Base-by-base conservation (phyloP, 2,329 filamentous ascomycete species). In the Madurella mycetomatis region DNA sequence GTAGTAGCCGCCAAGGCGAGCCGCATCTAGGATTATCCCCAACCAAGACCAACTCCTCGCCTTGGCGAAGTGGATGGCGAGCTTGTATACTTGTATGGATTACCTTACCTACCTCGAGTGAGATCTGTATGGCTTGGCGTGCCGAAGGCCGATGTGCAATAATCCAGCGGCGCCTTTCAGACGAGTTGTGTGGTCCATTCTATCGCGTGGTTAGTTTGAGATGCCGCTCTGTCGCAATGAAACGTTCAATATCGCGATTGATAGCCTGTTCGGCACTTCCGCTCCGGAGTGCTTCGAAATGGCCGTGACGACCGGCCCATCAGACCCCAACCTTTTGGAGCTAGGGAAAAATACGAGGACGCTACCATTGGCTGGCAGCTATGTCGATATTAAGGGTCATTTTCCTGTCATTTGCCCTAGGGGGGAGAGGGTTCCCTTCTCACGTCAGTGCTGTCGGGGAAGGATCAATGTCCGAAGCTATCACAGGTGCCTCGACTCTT, bases 191-290 rank as follows among this genome's bases (percentile, higher is more conserved):
- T 25, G 47, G 39, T 42, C 41, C 4, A 56, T 47, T 50, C 50
- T 31, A 31, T 41, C 40, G 47, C 41, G 32, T 54, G 42, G 46
- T 53, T 25, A 12, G 41, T 11, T 25, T 44, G 54, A 41, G 42
- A 42, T 47, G 39, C 13, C 19, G 41, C 19, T 41, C 44, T 49
- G 48, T 37, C 41, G 51, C 51, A 53, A 40, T 48, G 18, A 50
- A 55, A 25, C 18, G 17, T 17, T 30, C 46, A 60, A 62, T 62
- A 63, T 59, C 52, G 41, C 48, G 32, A 4, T 53, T 58, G 51
- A 62, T 60, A 63, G 61, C 60, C 61, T 62, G 51, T 62, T 63
- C 60, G 61, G 61, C 56, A 60, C 45, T 56, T 56, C 49, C 16
- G 51, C 48, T 54, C 56, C 61, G 55, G 37, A 13, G 12, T 51